Base-by-base conservation (phyloP, 495 filamentous ascomycete genomes). In the Neurospora sp. region DNA sequence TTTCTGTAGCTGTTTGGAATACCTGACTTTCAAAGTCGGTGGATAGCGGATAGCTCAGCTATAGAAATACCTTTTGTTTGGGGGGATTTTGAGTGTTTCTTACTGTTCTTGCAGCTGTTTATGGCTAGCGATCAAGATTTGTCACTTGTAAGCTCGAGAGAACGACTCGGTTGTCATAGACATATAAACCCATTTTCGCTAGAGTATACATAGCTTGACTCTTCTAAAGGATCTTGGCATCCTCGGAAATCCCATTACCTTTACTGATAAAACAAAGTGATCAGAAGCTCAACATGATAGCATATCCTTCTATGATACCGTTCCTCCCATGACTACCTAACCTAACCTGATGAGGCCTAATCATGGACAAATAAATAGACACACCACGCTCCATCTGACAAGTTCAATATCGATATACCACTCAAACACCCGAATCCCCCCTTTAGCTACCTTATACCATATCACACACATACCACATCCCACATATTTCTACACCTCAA, bases 131-230 rank as follows among this genome's bases (percentile, higher is more conserved):
- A 23, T 12, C n/a, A 48, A 11, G 18, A 18, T 42, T 16, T 42
- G 40, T 42, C 14, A 42, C 5, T 42, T 42, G 16, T 16, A 42
- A 42, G 40, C 40, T 7, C 3, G 40, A 42, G 14, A 42, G 40
- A 42, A 69, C 42, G 70, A 69, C 72, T 14, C 27, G 16, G 66
- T 37, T 40, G 11, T 69, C 69, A 20, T 44, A 62, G 39, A 23
- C 48, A 70, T 10, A 31, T 69, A 77, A 39, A 72, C 70, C 73
- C 78, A 78, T 73, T 76, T 75, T 42, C 12, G 39, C 40, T 42
- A 42, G 11, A 40, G 39, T 42, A 42, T 42, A 42, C 40, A 42
- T 18, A 42, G 40, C 40, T 42, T 18, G 40, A 42, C 40, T 42
- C 40, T 42, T 42, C 14, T 42, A 16, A 42, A 35, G 35, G 35